A percentile compares a stretch with the other conserved stretches of the same genome.
Conservation (phyloP, 176 grass and related monocot genomes). For the Cymbopogon citratus region DNA sequence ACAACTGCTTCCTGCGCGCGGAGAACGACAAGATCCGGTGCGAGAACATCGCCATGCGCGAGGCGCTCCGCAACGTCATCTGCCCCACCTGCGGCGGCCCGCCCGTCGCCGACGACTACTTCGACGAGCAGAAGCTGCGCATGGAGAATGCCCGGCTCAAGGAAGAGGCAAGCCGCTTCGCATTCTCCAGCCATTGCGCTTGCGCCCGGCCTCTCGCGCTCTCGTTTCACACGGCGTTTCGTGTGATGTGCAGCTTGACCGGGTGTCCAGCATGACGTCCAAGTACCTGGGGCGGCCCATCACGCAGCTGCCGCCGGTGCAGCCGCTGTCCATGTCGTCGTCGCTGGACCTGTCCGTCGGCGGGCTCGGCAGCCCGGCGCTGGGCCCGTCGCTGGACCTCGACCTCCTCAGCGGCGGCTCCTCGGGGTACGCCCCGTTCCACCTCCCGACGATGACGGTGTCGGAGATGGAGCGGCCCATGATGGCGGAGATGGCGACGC, state of each 20-base stretch:
- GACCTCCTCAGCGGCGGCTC: constrained; percentile 53
- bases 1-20: constrained; percentile 64
- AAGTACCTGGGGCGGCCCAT: constrained; percentile 81
- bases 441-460: constrained; percentile 41
- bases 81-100: constrained; percentile 65
- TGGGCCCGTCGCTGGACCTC: constrained; percentile 72
- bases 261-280: constrained; percentile 70
- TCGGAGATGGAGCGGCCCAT: constrained; percentile 74
- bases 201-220: too few species aligned
- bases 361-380: constrained; percentile 38
- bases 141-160: constrained; percentile 72
- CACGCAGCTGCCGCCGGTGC: constrained; percentile 66
- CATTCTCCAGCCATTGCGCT: background rate
- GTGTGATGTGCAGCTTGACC: constrained; percentile 57
- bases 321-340: constrained; percentile 73
- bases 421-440: constrained; percentile 26
- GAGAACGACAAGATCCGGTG: constrained; percentile 87
- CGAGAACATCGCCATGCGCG: constrained; percentile 73
- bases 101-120: constrained; percentile 58
- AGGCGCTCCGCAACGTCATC: constrained; percentile 59
- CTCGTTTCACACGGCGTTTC: background rate
- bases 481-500: constrained; percentile 66
- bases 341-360: constrained; percentile 85
- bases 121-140: constrained; percentile 71
- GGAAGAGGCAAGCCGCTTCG: constrained; percentile 60